A percentile compares a stretch with the other conserved stretches of the same genome.
Conservation (phyloP, 2,329 filamentous ascomycete species). For the Ceratocystis destructans region DNA sequence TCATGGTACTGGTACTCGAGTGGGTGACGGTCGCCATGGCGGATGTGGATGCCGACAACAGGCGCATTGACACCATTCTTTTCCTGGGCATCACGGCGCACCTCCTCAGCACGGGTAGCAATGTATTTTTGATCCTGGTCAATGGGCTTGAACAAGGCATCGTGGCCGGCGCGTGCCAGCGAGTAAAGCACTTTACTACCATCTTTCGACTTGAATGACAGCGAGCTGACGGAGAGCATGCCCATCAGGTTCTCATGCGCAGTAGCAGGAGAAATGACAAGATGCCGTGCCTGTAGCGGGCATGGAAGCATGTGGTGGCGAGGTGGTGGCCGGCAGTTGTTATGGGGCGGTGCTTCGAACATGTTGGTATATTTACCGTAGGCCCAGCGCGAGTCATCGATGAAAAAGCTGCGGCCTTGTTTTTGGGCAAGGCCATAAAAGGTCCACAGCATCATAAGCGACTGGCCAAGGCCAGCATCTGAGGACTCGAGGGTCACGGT, state of each 20-base stretch:
- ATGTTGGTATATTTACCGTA: slow-evolving; percentile 64
- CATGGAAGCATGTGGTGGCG: slow-evolving; percentile 65
- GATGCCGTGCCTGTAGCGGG: slow-evolving; percentile 59
- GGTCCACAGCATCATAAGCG: slow-evolving; percentile 68
- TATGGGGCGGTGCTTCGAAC: slow-evolving; percentile 52
- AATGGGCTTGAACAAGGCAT: slow-evolving; percentile 58
- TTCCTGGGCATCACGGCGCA: slow-evolving; percentile 23
- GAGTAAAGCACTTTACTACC: slow-evolving; percentile 49
- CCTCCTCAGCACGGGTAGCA: slow-evolving; percentile 35
- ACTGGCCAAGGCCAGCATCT: slow-evolving; percentile 63
- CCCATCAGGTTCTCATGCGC: slow-evolving; percentile 38
- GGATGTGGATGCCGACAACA: slow-evolving; percentile 59
- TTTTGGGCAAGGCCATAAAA: slow-evolving; percentile 66
- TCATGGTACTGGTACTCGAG: slow-evolving; percentile 62
- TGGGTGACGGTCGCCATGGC: slow-evolving; percentile 66
- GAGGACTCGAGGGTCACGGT: slow-evolving; percentile 62
- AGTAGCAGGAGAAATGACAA: slow-evolving; percentile 60
- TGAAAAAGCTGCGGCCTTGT: slow-evolving; percentile 64
- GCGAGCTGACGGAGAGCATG: slow-evolving; percentile 30
- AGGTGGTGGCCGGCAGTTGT: slow-evolving; percentile 57
- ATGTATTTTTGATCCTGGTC: slow-evolving; percentile 54
- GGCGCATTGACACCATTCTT: slow-evolving; percentile 34
- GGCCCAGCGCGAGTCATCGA: slow-evolving; percentile 72
- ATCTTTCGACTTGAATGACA: slow-evolving; percentile 27
- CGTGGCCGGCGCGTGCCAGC: slow-evolving; percentile 55